Conservation (phyloP, 1,284 basidiomycete genomes). For the Chondrostereum purpureum region DNA sequence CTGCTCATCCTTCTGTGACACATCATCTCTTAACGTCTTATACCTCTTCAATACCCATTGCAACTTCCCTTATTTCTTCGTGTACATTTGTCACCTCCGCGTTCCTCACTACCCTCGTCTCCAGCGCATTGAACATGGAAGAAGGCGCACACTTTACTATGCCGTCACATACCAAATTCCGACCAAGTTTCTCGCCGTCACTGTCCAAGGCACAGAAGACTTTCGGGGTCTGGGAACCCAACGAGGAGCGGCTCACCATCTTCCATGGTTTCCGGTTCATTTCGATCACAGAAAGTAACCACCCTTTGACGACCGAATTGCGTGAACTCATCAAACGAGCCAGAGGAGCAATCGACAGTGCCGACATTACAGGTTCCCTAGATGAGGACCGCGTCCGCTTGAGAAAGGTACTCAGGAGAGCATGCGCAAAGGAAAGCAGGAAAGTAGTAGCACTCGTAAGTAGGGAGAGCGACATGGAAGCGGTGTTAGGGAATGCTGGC, state of each 20-base stretch:
- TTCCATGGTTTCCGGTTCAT: slow-evolving; percentile 49
- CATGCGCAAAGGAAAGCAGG: slow-evolving; percentile 39
- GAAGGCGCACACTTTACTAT: slow-evolving; percentile 38
- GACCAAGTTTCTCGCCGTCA: slow-evolving; percentile 46
- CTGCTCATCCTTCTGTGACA: no score
- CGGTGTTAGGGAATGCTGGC: slow-evolving; percentile 40
- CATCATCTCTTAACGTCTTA: no score
- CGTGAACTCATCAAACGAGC: slow-evolving; percentile 48
- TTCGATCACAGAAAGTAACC: slow-evolving; percentile 47
- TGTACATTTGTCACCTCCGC: no score
- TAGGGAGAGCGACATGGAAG: slow-evolving; percentile 33
- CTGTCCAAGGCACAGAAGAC: slow-evolving; percentile 42
- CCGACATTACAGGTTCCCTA: slow-evolving; percentile 52
- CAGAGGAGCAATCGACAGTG: slow-evolving; percentile 50
- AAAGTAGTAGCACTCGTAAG: slow-evolving; percentile 49
- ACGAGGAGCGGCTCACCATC: slow-evolving; percentile 50
- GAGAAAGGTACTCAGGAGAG: slow-evolving; percentile 44
- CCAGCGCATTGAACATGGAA: no score
- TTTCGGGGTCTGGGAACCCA: slow-evolving; percentile 55
- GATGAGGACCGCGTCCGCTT: slow-evolving; percentile 41
- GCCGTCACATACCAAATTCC: slow-evolving; percentile 45
- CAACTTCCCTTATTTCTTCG: no score
- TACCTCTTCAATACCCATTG: no score
- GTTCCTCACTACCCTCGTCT: no score
- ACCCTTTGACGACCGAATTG: slow-evolving; percentile 40